phyloP scores from a whole-genome alignment of 345 rosid species.

The Erodium maritimum region DNA sequence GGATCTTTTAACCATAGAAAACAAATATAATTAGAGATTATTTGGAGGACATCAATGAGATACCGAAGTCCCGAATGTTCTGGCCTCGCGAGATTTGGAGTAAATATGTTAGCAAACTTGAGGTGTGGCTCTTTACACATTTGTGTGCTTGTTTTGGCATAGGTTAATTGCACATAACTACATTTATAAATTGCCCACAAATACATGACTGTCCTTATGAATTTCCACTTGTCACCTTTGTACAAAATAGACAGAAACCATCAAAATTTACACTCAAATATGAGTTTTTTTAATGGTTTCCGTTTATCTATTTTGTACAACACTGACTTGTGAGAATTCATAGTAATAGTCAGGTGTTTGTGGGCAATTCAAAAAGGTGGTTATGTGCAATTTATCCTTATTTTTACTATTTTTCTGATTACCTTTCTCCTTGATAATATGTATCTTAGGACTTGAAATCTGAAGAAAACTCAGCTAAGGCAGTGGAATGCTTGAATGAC shows the following conservation, averaged over 20 bases:
- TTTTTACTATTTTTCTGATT: slow-evolving; percentile 2
- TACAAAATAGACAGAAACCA: no score
- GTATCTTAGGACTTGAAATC: slow-evolving; percentile 63
- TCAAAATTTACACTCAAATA: no score
- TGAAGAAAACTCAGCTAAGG: slow-evolving; percentile 30
- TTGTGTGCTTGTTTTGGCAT: no score
- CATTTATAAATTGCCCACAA: no score
- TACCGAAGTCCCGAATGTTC: slow-evolving; percentile 95
- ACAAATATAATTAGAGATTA: slow-evolving; percentile 93
- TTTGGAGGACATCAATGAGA: slow-evolving; percentile 93
- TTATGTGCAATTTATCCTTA: neutral
- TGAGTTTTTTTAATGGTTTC: no score
- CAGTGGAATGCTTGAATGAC: slow-evolving; percentile 29
- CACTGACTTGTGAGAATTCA: no score
- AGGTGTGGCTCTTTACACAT: slow-evolving; percentile 33
- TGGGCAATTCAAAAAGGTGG: no score
- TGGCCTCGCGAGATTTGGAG: slow-evolving; percentile 96
- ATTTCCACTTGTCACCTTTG: no score
- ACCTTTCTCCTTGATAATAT: slow-evolving; percentile 1
- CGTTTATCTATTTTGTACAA: no score
- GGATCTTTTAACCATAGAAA: slow-evolving; percentile 40
- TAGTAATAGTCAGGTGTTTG: no score
- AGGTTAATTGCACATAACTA: no score
- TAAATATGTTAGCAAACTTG: slow-evolving; percentile 81
- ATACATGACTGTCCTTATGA: no score